phyloP scores from a whole-genome alignment of 192 early-diverging fungal genomes.

The Radiomyces spectabilis region DNA sequence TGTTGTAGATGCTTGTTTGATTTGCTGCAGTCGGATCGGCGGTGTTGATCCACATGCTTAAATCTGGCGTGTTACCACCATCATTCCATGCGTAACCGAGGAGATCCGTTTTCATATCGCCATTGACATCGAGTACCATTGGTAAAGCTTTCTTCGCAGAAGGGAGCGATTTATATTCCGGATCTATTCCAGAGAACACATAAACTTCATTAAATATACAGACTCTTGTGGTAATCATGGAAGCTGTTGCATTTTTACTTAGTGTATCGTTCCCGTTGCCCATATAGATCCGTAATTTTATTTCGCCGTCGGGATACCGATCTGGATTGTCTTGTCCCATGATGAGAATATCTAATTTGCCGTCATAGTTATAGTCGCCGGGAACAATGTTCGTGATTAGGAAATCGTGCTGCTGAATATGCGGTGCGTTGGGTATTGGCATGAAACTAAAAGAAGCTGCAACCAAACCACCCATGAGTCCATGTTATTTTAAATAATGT shows the following conservation, averaged over 20 bases:
- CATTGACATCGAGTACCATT: conserved; percentile 52
- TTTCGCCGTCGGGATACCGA: conserved; percentile 23
- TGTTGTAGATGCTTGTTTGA: conserved; percentile 12
- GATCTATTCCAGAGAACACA: not conserved
- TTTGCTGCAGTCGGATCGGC: conserved; percentile 13
- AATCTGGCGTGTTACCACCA: conserved; percentile 23
- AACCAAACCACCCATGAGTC: too few species aligned
- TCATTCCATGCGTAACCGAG: conserved; percentile 41
- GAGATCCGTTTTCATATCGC: conserved; percentile 54
- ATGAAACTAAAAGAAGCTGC: conserved; percentile 21
- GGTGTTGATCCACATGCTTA: conserved; percentile 41
- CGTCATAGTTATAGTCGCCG: conserved; percentile 88
- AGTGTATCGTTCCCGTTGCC: conserved; percentile 63
- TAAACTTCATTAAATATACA: not conserved
- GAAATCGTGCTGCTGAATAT: conserved; percentile 24
- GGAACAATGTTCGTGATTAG: conserved; percentile 70
- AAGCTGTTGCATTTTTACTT: conserved; percentile 23
- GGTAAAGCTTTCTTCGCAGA: conserved; percentile 46
- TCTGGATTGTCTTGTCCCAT: conserved; percentile 48
- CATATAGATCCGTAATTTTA: conserved; percentile 63
- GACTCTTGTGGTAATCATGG: not conserved
- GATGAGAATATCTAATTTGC: conserved; percentile 74
- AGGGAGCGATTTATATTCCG: conserved; percentile 12
- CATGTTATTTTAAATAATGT: not conserved
- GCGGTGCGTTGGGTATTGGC: conserved; percentile 7